phyloP scores from a whole-genome alignment of 2,329 filamentous ascomycete species.

The Phyllosticta citribraziliensis region DNA sequence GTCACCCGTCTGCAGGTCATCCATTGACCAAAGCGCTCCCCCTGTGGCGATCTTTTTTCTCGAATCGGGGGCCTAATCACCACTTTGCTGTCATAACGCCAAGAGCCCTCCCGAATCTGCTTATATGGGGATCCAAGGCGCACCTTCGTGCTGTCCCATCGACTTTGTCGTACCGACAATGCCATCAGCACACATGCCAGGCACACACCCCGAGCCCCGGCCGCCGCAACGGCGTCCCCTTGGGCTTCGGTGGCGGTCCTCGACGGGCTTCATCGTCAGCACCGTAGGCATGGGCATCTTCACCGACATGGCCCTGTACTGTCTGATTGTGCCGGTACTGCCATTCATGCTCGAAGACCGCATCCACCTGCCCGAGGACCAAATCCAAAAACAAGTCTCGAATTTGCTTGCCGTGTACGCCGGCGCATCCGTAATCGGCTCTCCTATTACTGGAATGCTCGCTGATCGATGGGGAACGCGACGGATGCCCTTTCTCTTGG shows the following conservation, averaged over 20 bases:
- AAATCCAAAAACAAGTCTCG: constrained; percentile 45
- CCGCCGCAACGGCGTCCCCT: constrained; percentile 1
- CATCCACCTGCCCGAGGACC: constrained; percentile 36
- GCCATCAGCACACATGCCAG: constrained; percentile 7
- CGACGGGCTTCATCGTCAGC: constrained; percentile 47
- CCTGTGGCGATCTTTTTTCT: not conserved
- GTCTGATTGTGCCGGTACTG: constrained; percentile 48
- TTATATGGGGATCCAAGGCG: constrained; percentile 8
- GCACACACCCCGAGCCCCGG: not conserved
- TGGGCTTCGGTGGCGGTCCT: constrained; percentile 46
- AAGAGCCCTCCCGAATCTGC: not conserved
- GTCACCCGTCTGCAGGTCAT: not conserved
- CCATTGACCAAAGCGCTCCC: not conserved
- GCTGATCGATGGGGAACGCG: constrained; percentile 44
- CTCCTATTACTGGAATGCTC: constrained; percentile 44
- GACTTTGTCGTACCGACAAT: constrained; percentile 7
- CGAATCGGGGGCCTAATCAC: not conserved
- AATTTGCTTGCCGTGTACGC: constrained; percentile 46
- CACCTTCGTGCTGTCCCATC: constrained; percentile 4
- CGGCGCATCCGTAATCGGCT: constrained; percentile 42
- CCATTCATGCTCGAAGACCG: constrained; percentile 48
- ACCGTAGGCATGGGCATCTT: constrained; percentile 49
- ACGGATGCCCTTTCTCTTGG: constrained; percentile 48
- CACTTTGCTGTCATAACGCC: not conserved
- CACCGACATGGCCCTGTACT: constrained; percentile 51